These are phyloP conservation scores for Chrysosporium keratinophilum DNA, from an alignment of 2,329 filamentous ascomycete species.

Conservation along the genomic window DNA sequence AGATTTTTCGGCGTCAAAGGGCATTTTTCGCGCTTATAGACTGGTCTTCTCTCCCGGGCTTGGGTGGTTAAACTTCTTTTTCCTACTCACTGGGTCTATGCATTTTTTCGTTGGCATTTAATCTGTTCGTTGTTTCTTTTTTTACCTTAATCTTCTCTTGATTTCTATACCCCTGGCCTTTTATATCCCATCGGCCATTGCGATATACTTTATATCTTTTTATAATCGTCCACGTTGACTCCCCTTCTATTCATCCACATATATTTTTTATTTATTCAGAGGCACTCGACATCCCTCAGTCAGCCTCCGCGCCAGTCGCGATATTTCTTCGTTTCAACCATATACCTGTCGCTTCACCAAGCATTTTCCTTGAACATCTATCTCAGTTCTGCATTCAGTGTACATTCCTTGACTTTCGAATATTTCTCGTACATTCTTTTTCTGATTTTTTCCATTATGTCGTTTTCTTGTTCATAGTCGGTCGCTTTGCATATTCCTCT, in stretches of 20 bases:
- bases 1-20: not conserved
- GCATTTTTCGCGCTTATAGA: slow-evolving; percentile 4
- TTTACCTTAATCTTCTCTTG: slow-evolving; percentile 1
- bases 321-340: not conserved
- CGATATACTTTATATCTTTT: slow-evolving; percentile 1
- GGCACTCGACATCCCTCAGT: not conserved
- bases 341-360: slow-evolving; percentile 4
- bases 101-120: not conserved
- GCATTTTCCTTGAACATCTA: slow-evolving; percentile 1
- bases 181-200: slow-evolving; percentile 1
- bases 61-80: slow-evolving; percentile 3
- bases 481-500: slow-evolving; percentile 6
- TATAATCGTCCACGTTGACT: slow-evolving; percentile 3
- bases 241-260: not conserved
- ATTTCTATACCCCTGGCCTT: slow-evolving; percentile 11
- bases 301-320: slow-evolving; percentile 4
- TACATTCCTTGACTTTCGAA: slow-evolving; percentile 7
- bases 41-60: slow-evolving; percentile 1
- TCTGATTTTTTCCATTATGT: slow-evolving; percentile 5
- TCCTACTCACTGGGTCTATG: not conserved
- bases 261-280: slow-evolving; percentile 1
- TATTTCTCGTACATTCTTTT: slow-evolving; percentile 10
- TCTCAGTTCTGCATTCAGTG: not conserved
- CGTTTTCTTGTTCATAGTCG: slow-evolving; percentile 16
- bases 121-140: slow-evolving; percentile 2